These are phyloP conservation scores for Eragrostis curvula DNA, from an alignment of 176 grass and related monocot genomes.

Conservation along the genomic window DNA sequence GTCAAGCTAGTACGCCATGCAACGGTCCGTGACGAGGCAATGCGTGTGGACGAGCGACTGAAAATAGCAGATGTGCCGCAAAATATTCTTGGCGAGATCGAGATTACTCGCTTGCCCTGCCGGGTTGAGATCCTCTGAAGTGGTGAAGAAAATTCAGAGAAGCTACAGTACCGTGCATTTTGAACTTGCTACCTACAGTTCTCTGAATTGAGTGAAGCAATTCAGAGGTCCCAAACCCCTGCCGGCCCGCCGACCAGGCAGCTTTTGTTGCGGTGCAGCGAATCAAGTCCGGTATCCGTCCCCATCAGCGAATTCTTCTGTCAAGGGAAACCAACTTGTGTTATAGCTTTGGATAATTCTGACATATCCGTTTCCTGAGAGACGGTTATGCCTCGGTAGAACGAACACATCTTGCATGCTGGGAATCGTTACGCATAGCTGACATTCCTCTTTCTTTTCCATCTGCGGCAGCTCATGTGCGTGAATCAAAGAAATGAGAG, in stretches of 20 bases:
- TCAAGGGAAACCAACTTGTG: background rate
- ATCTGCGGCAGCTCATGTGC: slow-evolving; percentile 57
- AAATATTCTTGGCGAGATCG: too few relatives aligned
- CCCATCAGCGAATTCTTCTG: background rate
- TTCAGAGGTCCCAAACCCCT: too few relatives aligned
- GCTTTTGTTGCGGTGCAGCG: too few relatives aligned
- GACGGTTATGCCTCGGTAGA: background rate
- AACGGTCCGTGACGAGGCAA: background rate
- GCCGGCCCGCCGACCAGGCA: background rate
- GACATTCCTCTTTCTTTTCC: background rate
- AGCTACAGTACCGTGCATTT: too few relatives aligned
- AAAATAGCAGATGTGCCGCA: too few relatives aligned
- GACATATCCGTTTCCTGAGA: too few relatives aligned
- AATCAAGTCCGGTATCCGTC: background rate
- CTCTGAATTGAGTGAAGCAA: too few relatives aligned
- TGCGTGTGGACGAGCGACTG: too few relatives aligned
- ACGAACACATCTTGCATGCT: background rate
- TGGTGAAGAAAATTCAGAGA: too few relatives aligned
- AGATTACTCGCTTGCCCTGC: too few relatives aligned
- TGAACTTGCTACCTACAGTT: too few relatives aligned
- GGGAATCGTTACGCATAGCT: background rate
- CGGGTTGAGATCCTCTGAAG: too few relatives aligned
- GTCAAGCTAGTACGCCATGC: background rate
- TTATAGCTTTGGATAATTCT: background rate
- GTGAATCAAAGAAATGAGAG: slow-evolving; percentile 80